Base-by-base conservation (phyloP, 352 stramenopile species). In the Blastocystis sp. region DNA sequence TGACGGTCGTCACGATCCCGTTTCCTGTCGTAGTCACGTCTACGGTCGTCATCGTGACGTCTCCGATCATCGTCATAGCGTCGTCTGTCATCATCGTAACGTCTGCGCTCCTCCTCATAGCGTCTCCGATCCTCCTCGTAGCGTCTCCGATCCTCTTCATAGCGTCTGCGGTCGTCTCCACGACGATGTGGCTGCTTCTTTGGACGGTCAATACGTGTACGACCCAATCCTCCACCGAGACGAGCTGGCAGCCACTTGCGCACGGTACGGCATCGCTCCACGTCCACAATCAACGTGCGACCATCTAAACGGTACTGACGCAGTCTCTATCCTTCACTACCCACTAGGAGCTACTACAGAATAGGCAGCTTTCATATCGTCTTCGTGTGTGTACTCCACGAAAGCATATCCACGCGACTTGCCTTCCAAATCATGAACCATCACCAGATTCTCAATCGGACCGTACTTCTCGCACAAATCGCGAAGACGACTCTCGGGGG, bases 381-480 rank as follows among this genome's bases (percentile, higher is more conserved):
- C 91, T 88, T 98, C 94, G 86, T 96, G 93, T 85, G 97, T 94
- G 88, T 97, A 99, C 89, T 99, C 96, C n/a, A 99, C 91, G 88
- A 99, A 98, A 8, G 90, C 95, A 89, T 97, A 97, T 53, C 95
- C 95, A 38, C 92, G 90, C 48, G 93, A 96, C 87, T 97, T 97
- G 63, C 92, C 93, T 29, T 86, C 38, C 9, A 88, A 48, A 8
- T 87, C 53, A 4, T 87, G 76, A 40, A 72, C 53, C 16, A 87
- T 87, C 3, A 86, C 48, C 46, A 97, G 89, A n/a, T 90, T 91
- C 84, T 94, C 92, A 48, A 97, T 91, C 0, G 92, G 89, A 0
- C 94, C 94, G 84, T 94, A 97, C 84, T 95, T 90, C 89, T 98
- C 94, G 61, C 98, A 97, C 88, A 98, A 94, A 46, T 96, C 90